Conservation (phyloP, 169 alveolate species). For the Ophryocystis elektroscirrha region DNA sequence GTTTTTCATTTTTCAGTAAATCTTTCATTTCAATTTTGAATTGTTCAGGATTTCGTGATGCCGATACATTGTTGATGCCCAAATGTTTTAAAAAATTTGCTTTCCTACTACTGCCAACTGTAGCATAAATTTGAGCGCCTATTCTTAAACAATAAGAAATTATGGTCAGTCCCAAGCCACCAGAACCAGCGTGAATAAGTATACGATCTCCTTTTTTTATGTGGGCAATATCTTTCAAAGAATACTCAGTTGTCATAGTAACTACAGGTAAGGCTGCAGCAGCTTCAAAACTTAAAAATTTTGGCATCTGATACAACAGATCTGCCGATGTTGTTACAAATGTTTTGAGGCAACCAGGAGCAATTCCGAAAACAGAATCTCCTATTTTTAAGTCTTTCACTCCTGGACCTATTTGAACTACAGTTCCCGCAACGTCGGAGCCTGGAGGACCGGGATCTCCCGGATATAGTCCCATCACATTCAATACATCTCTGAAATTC, state of each 20-base stretch:
- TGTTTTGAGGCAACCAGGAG: constrained; percentile 17
- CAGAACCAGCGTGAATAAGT: constrained; percentile 16
- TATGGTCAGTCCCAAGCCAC: constrained; percentile 16
- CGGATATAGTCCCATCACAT: constrained; percentile 26
- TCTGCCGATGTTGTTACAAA: constrained; percentile 11
- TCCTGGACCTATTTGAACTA: constrained; percentile 16
- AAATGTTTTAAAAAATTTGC: constrained; percentile 8
- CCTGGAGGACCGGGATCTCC: constrained; percentile 52
- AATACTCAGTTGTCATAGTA: constrained; percentile 10
- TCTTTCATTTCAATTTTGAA: constrained; percentile 4
- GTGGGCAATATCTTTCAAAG: constrained; percentile 6
- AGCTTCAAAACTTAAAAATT: constrained; percentile 5
- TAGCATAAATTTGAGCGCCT: constrained; percentile 11
- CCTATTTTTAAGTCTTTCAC: constrained; percentile 12
- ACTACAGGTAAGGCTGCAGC: constrained; percentile 12
- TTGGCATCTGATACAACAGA: constrained; percentile 9
- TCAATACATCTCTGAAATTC: constrained; percentile 29
- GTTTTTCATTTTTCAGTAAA: constrained; percentile 3
- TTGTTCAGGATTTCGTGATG: constrained; percentile 10
- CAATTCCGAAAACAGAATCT: constrained; percentile 16
- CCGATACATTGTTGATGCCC: constrained; percentile 10
- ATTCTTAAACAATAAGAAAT: constrained; percentile 11
- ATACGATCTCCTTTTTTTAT: constrained; percentile 10
- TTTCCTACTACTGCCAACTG: constrained; percentile 13
- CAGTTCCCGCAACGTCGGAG: constrained; percentile 32